phyloP scores from a whole-genome alignment of 2,329 filamentous ascomycete genomes.

The Talaromyces albobiverticillius region DNA sequence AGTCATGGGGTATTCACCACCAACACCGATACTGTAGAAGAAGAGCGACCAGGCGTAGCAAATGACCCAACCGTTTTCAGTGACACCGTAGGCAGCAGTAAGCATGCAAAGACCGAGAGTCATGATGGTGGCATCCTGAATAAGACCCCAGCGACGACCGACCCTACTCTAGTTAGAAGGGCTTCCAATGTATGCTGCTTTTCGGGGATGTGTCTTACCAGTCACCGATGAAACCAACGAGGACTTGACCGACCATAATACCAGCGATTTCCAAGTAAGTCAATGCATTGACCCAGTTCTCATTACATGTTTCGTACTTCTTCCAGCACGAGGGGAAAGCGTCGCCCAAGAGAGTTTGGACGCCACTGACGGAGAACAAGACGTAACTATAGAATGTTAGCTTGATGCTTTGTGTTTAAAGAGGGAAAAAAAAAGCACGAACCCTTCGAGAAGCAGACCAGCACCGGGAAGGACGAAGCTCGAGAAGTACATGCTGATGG shows the following conservation, averaged over 20 bases:
- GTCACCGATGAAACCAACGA: conserved; percentile 77
- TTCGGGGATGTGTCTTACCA: conserved; percentile 52
- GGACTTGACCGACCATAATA: conserved; percentile 90
- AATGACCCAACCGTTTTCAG: conserved; percentile 90
- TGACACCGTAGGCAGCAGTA: conserved; percentile 83
- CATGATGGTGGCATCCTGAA: conserved; percentile 95
- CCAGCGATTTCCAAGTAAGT: conserved; percentile 91
- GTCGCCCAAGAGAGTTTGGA: conserved; percentile 74
- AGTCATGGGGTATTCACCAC: conserved; percentile 95
- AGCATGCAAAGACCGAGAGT: conserved; percentile 89
- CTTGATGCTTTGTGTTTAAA: no score
- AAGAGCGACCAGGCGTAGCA: conserved; percentile 95
- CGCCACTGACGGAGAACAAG: conserved; percentile 92
- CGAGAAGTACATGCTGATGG: conserved; percentile 80
- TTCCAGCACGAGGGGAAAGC: conserved; percentile 80
- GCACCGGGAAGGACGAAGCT: conserved; percentile 92
- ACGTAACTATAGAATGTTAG: conserved; percentile 63
- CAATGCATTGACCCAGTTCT: conserved; percentile 78
- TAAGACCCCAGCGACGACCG: conserved; percentile 89
- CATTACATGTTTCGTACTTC: conserved; percentile 62
- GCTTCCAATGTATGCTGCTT: background rate
- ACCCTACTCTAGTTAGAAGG: conserved; percentile 53
- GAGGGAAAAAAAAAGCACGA: conserved; percentile 26
- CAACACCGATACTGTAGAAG: conserved; percentile 71
- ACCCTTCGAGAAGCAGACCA: conserved; percentile 84